phyloP scores from a whole-genome alignment of 148 eudicot species.

The Persicaria tinctoria region DNA sequence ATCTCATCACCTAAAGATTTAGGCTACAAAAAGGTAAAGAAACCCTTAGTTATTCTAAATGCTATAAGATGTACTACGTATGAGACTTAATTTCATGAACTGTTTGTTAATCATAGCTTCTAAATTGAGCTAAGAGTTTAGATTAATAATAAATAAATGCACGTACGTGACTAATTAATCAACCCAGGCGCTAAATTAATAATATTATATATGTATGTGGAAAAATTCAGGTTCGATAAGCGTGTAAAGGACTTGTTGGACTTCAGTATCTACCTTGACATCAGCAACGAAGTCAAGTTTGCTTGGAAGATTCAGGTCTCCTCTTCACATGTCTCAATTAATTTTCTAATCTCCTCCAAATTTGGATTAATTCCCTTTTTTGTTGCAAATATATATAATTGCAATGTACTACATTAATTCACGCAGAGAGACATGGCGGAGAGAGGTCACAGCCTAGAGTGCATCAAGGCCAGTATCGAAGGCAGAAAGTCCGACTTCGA shows the following conservation, averaged over 20 bases:
- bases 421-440: conserved; percentile 98
- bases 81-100: no score
- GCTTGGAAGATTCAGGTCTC: conserved; percentile 97
- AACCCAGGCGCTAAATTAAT: no score
- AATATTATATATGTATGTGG: no score
- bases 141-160: no score
- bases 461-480: conserved; percentile 97
- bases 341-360: background rate
- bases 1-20: no score
- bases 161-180: no score
- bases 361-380: background rate
- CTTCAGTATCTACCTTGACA: conserved; percentile 94
- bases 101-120: no score
- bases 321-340: no score
- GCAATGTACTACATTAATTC: background rate
- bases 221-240: conserved; percentile 52
- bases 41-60: no score
- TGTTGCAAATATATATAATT: background rate
- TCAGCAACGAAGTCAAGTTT: conserved; percentile 91
- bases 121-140: no score
- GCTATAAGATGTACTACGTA: no score
- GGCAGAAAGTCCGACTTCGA: conserved; percentile 98
- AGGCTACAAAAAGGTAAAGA: no score
- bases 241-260: conserved; percentile 91
- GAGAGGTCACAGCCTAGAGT: conserved; percentile 96